phyloP scores from a whole-genome alignment of 2,329 filamentous ascomycete genomes.

The Chaetothyriales sp. region DNA sequence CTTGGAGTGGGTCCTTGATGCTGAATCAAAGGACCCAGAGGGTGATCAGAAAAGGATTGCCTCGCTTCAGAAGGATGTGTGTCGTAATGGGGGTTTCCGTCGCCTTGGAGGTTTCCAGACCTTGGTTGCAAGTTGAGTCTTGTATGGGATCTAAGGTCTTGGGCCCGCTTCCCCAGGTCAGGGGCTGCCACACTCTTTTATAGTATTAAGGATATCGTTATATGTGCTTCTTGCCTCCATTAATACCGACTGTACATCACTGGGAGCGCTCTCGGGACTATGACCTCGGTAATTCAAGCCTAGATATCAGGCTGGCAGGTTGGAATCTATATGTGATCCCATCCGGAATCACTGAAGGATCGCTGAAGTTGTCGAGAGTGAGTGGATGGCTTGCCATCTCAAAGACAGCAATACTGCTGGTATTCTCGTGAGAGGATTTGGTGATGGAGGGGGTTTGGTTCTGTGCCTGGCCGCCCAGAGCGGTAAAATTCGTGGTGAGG shows the following conservation, averaged over 20 bases:
- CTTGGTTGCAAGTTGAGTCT: not conserved
- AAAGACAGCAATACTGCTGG: too few relatives aligned
- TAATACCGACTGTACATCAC: not conserved
- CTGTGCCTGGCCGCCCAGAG: too few relatives aligned
- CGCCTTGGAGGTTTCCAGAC: constrained; percentile 16
- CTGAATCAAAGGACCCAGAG: constrained; percentile 49
- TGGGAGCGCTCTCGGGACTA: not conserved
- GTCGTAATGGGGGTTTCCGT: constrained; percentile 45
- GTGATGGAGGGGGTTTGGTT: too few relatives aligned
- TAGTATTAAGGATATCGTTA: not conserved
- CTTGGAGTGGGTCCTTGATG: constrained; percentile 49
- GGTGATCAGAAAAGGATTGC: constrained; percentile 65
- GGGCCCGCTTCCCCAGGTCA: not conserved
- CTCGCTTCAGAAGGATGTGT: constrained; percentile 51
- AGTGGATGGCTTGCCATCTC: too few relatives aligned
- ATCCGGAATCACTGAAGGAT: too few relatives aligned
- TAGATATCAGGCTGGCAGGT: too few relatives aligned
- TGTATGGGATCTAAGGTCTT: not conserved
- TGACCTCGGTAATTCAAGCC: not conserved
- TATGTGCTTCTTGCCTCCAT: too few relatives aligned
- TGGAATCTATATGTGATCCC: too few relatives aligned
- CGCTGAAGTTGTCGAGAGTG: too few relatives aligned
- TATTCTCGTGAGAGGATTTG: too few relatives aligned
- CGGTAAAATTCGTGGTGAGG: too few relatives aligned
- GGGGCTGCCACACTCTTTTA: not conserved